A percentile compares a stretch with the other conserved stretches of the same genome.
Evolutionary conservation across 257 asterid species (phyloP).

Genomic region (Forsythia suspensa): DNA sequence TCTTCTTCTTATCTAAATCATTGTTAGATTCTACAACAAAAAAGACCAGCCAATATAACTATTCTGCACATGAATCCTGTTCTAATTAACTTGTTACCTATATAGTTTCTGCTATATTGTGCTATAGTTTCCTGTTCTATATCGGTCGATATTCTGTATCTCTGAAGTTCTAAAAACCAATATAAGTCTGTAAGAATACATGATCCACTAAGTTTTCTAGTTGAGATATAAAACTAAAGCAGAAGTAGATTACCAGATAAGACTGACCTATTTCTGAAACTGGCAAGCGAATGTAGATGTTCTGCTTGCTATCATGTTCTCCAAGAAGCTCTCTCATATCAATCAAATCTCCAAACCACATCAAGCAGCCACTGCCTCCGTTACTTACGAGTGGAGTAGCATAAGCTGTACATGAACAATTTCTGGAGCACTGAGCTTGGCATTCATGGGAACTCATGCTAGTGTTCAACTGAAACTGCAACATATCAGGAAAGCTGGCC

Average conservation of each 20-base stretch:
- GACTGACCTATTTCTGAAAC: slow-evolving; percentile 32
- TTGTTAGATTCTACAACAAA: background rate
- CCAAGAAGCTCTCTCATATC: slow-evolving; percentile 19
- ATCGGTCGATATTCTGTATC: background rate
- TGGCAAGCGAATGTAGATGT: slow-evolving; percentile 20
- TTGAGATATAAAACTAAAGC: background rate
- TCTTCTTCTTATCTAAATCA: background rate
- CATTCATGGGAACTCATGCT: background rate
- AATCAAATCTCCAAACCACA: slow-evolving; percentile 26
- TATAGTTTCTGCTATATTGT: background rate
- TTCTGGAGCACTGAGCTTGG: background rate
- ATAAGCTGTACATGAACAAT: background rate
- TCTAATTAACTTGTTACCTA: background rate
- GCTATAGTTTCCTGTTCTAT: background rate
- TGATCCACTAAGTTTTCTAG: background rate
- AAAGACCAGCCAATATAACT: background rate
- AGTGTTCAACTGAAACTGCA: background rate
- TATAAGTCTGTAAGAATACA: too few relatives aligned
- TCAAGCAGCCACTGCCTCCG: slow-evolving; percentile 24
- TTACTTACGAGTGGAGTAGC: background rate
- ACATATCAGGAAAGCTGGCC: background rate
- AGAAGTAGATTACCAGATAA: background rate
- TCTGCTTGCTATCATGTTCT: background rate
- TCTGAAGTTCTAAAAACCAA: background rate
- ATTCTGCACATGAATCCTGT: background rate